Base-by-base conservation (phyloP, 306 rosid genomes). In the Hippophae gyantsensis region DNA sequence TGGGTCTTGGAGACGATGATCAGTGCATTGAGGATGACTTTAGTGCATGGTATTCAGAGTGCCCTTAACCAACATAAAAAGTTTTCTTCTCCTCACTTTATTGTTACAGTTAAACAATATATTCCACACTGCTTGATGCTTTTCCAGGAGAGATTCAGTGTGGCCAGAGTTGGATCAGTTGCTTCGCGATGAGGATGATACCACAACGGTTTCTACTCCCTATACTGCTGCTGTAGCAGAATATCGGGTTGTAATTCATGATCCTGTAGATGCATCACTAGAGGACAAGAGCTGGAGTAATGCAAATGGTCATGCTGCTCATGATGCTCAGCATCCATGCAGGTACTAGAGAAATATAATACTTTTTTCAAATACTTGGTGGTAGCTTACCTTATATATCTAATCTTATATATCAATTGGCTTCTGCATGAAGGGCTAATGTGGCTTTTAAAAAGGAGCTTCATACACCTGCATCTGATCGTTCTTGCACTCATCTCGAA, bases 1-100 rank as follows among this genome's bases (percentile, higher is more conserved):
- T 80, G 69, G 97, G 97, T 61, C 86, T 84, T 5, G 97, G 97
- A 76, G 97, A 89, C 71, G 97, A 89, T 59, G 97, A 89, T 62
- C 89, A 89, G 65, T 89, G 97, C 74, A 81, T 89, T 43, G 97
- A 89, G 74, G 97, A 89, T 69, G 97, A 89, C 79, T 89, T 89
- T 76, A 63, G 82, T 57, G 97, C 97, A 64, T 89, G 97, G 97
- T 89, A 89, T 59, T 57, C 63, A 60, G 72, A 68, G 44, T 58
- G 40, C 45, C 48, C 53, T 40, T 65, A 43, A 42, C 66, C 50
- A 69, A 13, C 46, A n/a, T 41, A 13, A 25, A 11, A 8, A 9
- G 10, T 42, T 11, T 40, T 25, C 27, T 11, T 12, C 42, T 11
- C 5, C 10, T 26, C 9, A 8, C 3, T 61, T 46, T 12, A 18